Base-by-base conservation (phyloP, 768 basidiomycete genomes). In the Hirschioporus abietinus region DNA sequence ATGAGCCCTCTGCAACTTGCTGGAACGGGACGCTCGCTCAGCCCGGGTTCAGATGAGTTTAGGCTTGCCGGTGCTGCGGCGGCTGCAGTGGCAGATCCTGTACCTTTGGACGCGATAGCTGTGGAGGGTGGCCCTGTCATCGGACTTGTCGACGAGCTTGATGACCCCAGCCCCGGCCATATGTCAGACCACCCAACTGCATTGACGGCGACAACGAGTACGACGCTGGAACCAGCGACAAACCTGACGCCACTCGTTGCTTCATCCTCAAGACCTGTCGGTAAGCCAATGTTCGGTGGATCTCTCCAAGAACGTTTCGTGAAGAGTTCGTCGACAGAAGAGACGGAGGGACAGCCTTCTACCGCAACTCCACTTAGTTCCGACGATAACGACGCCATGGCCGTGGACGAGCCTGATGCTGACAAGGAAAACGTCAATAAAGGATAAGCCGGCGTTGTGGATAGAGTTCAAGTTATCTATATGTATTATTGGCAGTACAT, bases 101-200 rank as follows among this genome's bases (percentile, higher is more conserved):
- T 63, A 4, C 60, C 63, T 66, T 36, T 66, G 34, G 8, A 60
- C 61, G 20, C 62, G 35, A 65, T 72, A 25, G 71, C 72, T 36
- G 81, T 80, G 52, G 76, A 76, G 64, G 72, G 72, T 7, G 42
- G 42, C 80, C 5, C 77, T 6, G 65, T 63, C 7, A 62, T 94
- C 7, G 92, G 93, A 0, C 80, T 94, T 20, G 93, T 95, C 30
- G 92, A 95, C 70, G 92, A 94, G 76, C 77, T 94, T 70, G 93
- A 94, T 71, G 90, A 93, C 76, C 92, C 92, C 3, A 80, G 85
- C 64, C 92, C 92, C 17, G 92, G 91, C 24, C 92, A 94, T 75
- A 80, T 94, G 82, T 91, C 92, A 70, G 89, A 93, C 61, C 87
- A 87, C 73, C 92, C 92, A 2, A 89, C 85, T 2, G 81, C 92